These are phyloP conservation scores for Rhynchospora breviuscula DNA, from an alignment of 176 grass and related monocot species.

Conservation along the genomic window DNA sequence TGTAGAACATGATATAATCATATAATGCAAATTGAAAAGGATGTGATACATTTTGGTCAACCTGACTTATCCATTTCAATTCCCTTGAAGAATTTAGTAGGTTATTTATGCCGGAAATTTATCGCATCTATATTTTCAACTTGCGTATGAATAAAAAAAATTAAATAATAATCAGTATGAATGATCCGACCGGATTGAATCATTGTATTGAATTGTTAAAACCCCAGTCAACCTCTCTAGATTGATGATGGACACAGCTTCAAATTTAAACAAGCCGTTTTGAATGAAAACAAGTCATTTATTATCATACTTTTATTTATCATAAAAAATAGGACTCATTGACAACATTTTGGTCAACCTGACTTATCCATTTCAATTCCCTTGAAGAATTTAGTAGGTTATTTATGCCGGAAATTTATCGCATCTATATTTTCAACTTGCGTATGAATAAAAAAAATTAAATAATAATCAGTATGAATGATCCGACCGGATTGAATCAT, in stretches of 20 bases:
- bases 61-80: constrained; percentile 13
- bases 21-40: constrained; percentile 4
- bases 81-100: neutral
- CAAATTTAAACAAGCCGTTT: neutral
- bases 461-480: no score
- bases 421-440: neutral
- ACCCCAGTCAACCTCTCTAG: neutral
- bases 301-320: no score
- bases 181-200: neutral
- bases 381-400: neutral
- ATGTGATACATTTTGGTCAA: constrained; percentile 4
- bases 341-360: constrained; percentile 8
- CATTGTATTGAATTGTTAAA: neutral
- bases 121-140: neutral
- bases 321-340: no score
- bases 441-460: neutral
- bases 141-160: neutral
- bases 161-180: no score
- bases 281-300: neutral
- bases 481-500: neutral
- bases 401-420: neutral
- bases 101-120: neutral
- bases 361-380: constrained; percentile 9
- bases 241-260: neutral
- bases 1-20: neutral